These are phyloP conservation scores for Penicillium paxilli DNA, from an alignment of 495 filamentous ascomycete species.

Conservation along the genomic window DNA sequence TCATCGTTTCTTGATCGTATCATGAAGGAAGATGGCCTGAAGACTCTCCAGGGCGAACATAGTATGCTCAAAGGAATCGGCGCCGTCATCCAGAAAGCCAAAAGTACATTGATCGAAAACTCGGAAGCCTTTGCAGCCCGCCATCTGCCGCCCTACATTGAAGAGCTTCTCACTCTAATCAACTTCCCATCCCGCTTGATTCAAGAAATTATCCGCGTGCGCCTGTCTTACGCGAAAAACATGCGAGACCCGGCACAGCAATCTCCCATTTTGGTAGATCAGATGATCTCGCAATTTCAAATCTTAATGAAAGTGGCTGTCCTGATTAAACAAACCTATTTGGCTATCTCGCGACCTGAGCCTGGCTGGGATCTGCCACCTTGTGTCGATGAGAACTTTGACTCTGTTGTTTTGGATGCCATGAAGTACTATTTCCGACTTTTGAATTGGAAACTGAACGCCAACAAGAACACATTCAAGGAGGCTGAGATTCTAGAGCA, in stretches of 20 bases:
- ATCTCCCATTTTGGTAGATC: slow-evolving; percentile 87
- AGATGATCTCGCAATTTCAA: slow-evolving; percentile 96
- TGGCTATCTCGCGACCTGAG: slow-evolving; percentile 78
- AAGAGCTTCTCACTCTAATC: slow-evolving; percentile 91
- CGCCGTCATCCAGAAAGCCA: slow-evolving; percentile 87
- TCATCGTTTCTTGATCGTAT: slow-evolving; percentile 94
- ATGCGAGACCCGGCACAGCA: slow-evolving; percentile 90
- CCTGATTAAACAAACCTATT: slow-evolving; percentile 86
- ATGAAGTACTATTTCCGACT: slow-evolving; percentile 97
- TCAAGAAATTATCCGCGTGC: slow-evolving; percentile 92
- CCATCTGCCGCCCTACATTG: slow-evolving; percentile 94
- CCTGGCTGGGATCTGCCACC: slow-evolving; percentile 93
- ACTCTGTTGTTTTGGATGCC: slow-evolving; percentile 91
- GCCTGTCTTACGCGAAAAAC: slow-evolving; percentile 87
- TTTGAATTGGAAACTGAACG: slow-evolving; percentile 93
- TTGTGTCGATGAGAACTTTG: slow-evolving; percentile 96
- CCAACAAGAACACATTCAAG: slow-evolving; percentile 99
- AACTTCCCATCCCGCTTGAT: slow-evolving; percentile 95
- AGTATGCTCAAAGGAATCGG: slow-evolving; percentile 86
- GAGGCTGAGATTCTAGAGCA: slow-evolving; percentile 96
- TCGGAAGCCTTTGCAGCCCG: slow-evolving; percentile 82
- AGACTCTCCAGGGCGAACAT: slow-evolving; percentile 77
- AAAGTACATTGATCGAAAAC: slow-evolving; percentile 86
- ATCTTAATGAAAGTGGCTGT: slow-evolving; percentile 88
- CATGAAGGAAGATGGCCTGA: slow-evolving; percentile 94